Evolutionary conservation across 805 yeast species (phyloP), one percentile per base, ranked within the genome.

Genomic region (Metschnikowia cerradonensis): DNA sequence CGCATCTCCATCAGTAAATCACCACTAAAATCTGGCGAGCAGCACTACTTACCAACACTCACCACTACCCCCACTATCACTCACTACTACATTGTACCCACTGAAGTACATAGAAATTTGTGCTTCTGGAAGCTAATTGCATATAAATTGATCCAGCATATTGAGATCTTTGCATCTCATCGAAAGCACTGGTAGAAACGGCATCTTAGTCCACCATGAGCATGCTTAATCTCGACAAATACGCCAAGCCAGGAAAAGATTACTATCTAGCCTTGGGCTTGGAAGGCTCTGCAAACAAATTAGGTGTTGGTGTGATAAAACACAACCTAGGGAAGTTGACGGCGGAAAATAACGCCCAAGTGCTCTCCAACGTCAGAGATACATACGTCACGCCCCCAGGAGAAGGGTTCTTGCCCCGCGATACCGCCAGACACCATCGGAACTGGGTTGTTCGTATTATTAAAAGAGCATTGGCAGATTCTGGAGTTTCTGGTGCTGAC

Each of bases 361-460:
- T 94, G 1, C 73, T 94, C 33, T 73, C 96, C n/a, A 94, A 94
- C 67, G 83, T 94, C 37, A 79, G 99, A 75, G 96, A 94, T 66
- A 94, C 99, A 0, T 94, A 92, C 64, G 76, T 88, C 32, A 86
- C 98, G 0, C 99, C 99, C 7, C 96, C 98, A 1, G 99, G 99
- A 1, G 97, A 94, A 69, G 99, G 99, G 1, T 94, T 94, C 60
- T 69, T 94, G 41, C 99, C 99, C 1, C 71, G 98, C 52, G 99
- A 94, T 63, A 90, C 97, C 0, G 98, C 99, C 4, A 77, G 96
- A 58, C 99, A 94, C 65, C 99, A 94, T 66, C 71, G 97, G 40
- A 89, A 90, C 67, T 92, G 97, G 97, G 95, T 85, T 20, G 91
- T 88, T 1, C 69, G 97, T 51, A 68, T 91, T 20, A 81, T 90